Evolutionary conservation across 1,284 basidiomycete genomes (phyloP).

Genomic region (Microbotryomycetes sp.): DNA sequence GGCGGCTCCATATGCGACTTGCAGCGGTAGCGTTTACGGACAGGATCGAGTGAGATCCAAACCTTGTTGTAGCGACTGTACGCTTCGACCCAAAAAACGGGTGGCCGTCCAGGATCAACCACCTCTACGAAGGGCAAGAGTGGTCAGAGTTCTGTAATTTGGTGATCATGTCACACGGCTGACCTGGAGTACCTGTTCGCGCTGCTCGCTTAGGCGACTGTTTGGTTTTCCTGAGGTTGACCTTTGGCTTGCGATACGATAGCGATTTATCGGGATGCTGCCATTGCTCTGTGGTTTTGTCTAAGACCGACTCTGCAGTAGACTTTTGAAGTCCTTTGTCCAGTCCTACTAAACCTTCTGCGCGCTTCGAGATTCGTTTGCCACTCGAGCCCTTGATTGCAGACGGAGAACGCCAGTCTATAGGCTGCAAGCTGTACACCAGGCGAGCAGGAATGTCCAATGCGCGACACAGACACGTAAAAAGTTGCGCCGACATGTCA

Average conservation of each 20-base stretch:
- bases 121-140: constrained; percentile 6
- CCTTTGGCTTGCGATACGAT: constrained; percentile 19
- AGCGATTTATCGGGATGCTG: not conserved
- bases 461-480: constrained; percentile 80
- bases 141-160: not conserved
- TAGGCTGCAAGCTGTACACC: constrained; percentile 81
- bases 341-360: no score
- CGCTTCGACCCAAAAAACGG: constrained; percentile 95
- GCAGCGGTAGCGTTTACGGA: constrained; percentile 70
- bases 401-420: constrained; percentile 54
- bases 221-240: constrained; percentile 9
- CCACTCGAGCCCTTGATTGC: constrained; percentile 42
- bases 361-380: no score
- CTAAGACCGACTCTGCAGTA: not conserved
- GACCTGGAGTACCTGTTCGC: not conserved
- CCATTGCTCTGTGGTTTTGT: not conserved
- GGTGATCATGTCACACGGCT: not conserved
- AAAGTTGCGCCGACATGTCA: constrained; percentile 83
- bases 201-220: not conserved
- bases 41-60: constrained; percentile 90
- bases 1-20: constrained; percentile 76
- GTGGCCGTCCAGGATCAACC: constrained; percentile 48
- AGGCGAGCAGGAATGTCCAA: constrained; percentile 80
- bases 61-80: constrained; percentile 84
- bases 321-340: no score